phyloP scores from a whole-genome alignment of 2,329 filamentous ascomycete species.

The Helotiales sp. region DNA sequence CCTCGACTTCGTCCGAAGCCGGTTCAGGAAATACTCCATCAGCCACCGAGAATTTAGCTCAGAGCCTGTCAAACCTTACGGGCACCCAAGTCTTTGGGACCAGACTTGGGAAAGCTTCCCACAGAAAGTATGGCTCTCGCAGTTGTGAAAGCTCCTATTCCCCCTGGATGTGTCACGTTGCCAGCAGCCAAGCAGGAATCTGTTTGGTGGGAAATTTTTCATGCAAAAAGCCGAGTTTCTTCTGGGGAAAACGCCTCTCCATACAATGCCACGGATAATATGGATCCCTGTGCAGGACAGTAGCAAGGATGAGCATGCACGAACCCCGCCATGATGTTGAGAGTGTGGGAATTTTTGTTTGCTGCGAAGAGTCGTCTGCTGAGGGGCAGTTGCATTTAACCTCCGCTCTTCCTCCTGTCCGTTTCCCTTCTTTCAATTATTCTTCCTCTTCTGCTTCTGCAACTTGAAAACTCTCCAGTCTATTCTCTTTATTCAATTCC shows the following conservation, averaged over 20 bases:
- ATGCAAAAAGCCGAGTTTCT: conserved; percentile 9
- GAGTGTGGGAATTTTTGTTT: conserved; percentile 5
- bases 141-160: neutral
- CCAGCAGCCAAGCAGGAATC: neutral
- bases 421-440: neutral
- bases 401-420: conserved; percentile 2
- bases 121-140: neutral
- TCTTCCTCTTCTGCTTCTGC: neutral
- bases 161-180: neutral
- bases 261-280: conserved; percentile 22
- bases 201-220: conserved; percentile 15
- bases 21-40: neutral
- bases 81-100: neutral
- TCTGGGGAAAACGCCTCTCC: conserved; percentile 3
- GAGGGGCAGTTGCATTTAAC: conserved; percentile 6
- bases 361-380: conserved; percentile 2
- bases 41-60: neutral
- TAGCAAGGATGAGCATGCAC: conserved; percentile 10
- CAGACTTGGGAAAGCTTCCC: neutral
- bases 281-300: neutral
- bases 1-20: neutral
- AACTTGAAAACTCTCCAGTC: neutral
- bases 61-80: neutral
- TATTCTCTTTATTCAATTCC: neutral
- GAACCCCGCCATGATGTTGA: conserved; percentile 20